These are phyloP conservation scores for Sordariomycetes sp. DNA, from an alignment of 2,329 filamentous ascomycete species.

Conservation along the genomic window DNA sequence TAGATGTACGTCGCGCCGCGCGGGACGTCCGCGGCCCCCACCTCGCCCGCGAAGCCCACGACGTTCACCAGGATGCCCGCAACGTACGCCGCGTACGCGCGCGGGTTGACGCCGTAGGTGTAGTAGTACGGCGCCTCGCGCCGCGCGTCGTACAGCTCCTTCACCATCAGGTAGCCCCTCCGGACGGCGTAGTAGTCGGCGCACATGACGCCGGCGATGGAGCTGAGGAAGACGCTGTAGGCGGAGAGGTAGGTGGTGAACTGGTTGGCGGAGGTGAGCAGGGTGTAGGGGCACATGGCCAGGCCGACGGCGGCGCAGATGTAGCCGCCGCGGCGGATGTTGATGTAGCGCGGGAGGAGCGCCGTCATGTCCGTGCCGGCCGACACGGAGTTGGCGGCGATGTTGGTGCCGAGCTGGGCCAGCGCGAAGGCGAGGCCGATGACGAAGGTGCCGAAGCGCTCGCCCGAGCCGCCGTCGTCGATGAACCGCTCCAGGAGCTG, in stretches of 20 bases:
- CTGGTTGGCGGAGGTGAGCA: slow-evolving; percentile 64
- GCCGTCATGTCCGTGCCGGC: slow-evolving; percentile 77
- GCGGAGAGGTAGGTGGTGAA: slow-evolving; percentile 89
- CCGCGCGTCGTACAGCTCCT: slow-evolving; percentile 67
- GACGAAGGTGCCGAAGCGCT: slow-evolving; percentile 67
- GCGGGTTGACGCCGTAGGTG: slow-evolving; percentile 66
- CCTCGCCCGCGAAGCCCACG: slow-evolving; percentile 77
- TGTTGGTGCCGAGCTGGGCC: slow-evolving; percentile 78
- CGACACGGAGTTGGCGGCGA: slow-evolving; percentile 76
- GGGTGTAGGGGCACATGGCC: slow-evolving; percentile 78
- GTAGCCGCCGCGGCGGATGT: slow-evolving; percentile 79
- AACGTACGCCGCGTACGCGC: slow-evolving; percentile 74
- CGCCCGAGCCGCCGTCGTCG: slow-evolving; percentile 54
- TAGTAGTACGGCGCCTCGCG: slow-evolving; percentile 62
- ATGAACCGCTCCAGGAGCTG: slow-evolving; percentile 57
- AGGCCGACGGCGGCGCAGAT: slow-evolving; percentile 71
- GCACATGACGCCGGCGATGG: slow-evolving; percentile 85
- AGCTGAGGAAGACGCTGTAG: slow-evolving; percentile 89
- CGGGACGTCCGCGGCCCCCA: slow-evolving; percentile 62
- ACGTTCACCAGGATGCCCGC: slow-evolving; percentile 81
- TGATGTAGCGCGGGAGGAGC: slow-evolving; percentile 67
- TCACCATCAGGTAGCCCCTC: slow-evolving; percentile 68
- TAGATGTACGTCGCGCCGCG: slow-evolving; percentile 76
- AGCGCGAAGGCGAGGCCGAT: slow-evolving; percentile 62
- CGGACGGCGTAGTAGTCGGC: slow-evolving; percentile 83